Conservation (phyloP, 2,329 filamentous ascomycete genomes). For the Trichoderma arundinaceum region DNA sequence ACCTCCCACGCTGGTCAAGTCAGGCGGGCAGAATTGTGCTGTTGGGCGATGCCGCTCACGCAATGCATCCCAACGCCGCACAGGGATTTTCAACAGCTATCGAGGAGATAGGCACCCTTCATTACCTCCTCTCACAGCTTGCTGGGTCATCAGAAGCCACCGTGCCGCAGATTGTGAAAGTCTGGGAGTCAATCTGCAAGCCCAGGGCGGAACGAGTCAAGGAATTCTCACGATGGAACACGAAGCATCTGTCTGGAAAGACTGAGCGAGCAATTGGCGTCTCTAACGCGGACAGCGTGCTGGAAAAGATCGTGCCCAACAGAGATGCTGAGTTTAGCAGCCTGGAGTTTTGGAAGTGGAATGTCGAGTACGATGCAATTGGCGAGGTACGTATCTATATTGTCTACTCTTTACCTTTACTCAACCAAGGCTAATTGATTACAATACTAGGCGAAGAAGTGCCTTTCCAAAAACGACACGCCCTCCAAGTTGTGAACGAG, state of each 20-base stretch:
- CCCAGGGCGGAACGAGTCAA: constrained; percentile 35
- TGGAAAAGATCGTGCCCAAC: constrained; percentile 23
- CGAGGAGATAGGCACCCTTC: constrained; percentile 31
- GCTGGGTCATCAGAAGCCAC: not conserved
- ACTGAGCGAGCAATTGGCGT: not conserved
- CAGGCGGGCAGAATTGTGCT: constrained; percentile 33
- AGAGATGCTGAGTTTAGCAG: constrained; percentile 22
- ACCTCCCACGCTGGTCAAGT: constrained; percentile 36
- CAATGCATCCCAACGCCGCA: constrained; percentile 32
- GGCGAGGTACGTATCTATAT: constrained; percentile 35
- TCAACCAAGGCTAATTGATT: not conserved
- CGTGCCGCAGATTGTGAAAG: constrained; percentile 10
- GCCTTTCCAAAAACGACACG: not conserved
- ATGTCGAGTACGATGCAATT: constrained; percentile 33
- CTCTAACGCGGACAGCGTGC: constrained; percentile 8
- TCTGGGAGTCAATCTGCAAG: constrained; percentile 36
- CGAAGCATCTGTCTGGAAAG: constrained; percentile 15
- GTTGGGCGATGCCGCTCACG: constrained; percentile 36
- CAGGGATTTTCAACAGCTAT: constrained; percentile 31
- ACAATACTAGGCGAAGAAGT: not conserved
- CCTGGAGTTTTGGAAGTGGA: constrained; percentile 31
- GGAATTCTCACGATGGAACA: constrained; percentile 34
- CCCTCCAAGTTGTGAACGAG: not conserved
- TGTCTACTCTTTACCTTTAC: too few relatives aligned
- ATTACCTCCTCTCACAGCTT: constrained; percentile 1